A percentile compares a stretch with the other conserved stretches of the same genome.
These are phyloP conservation scores for Monarda citriodora DNA, from an alignment of 305 asterid species.

Conservation along the genomic window DNA sequence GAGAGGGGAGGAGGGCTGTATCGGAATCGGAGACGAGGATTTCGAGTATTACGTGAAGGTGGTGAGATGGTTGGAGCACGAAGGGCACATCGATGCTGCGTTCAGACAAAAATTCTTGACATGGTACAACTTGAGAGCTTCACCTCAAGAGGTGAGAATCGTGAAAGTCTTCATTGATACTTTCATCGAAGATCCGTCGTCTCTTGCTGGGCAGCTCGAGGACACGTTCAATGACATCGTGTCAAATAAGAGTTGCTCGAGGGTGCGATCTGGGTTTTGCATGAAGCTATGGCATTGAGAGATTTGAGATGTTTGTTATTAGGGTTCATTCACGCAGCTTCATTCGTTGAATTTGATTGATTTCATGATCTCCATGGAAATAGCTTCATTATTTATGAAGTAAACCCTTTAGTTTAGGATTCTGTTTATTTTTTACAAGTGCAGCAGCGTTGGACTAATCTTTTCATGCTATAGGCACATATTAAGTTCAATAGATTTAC, in stretches of 20 bases:
- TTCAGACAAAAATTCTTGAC: constrained; percentile 84
- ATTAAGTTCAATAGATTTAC: too few relatives aligned
- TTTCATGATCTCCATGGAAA: constrained; percentile 23
- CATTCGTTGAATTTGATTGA: constrained; percentile 23
- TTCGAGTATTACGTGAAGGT: constrained; percentile 78
- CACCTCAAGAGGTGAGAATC: constrained; percentile 53
- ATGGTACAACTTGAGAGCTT: constrained; percentile 89
- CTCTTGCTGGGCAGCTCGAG: constrained; percentile 76
- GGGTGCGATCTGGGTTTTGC: constrained; percentile 59
- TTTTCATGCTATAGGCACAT: too few relatives aligned
- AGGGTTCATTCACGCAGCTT: too few relatives aligned
- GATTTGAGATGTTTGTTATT: constrained; percentile 14
- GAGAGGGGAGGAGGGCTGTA: constrained; percentile 37
- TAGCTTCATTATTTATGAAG: constrained; percentile 11
- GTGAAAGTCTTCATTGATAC: constrained; percentile 72
- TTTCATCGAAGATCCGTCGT: constrained; percentile 64
- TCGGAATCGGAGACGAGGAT: constrained; percentile 55
- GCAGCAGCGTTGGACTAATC: not conserved
- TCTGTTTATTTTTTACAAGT: not conserved
- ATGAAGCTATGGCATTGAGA: constrained; percentile 82
- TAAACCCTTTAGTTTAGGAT: constrained; percentile 16
- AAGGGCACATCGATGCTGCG: constrained; percentile 62
- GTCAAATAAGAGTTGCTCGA: constrained; percentile 40
- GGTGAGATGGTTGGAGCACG: constrained; percentile 70
- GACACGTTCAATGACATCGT: constrained; percentile 65